Percentiles rank a stretch among this genome's conserved stretches.
Evolutionary conservation across 208 protist genomes (phyloP).

Genomic region (Balamuthia mandrillaris): DNA sequence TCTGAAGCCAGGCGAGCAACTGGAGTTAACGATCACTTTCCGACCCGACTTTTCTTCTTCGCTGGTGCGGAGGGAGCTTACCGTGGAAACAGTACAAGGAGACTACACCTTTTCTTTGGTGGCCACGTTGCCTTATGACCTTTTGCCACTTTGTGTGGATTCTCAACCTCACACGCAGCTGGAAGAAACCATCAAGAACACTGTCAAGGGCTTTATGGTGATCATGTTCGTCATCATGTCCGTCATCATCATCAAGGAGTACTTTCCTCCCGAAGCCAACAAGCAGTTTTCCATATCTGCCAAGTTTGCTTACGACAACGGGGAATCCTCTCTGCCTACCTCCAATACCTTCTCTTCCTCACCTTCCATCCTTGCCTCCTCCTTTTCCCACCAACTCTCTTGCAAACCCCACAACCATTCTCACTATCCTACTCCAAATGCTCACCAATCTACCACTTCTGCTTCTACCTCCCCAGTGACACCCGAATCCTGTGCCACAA

Average conservation of each 20-base stretch:
- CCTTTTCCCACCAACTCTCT: no score
- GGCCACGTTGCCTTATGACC: constrained; percentile 14
- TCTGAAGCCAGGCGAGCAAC: neutral
- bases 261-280: neutral
- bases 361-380: no score
- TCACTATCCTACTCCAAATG: no score
- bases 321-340: no score
- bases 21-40: constrained; percentile 14
- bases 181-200: constrained; percentile 27
- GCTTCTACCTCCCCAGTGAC: no score
- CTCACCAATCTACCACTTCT: no score
- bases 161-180: constrained; percentile 18
- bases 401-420: no score
- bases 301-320: no score
- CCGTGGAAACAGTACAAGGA: neutral
- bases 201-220: constrained; percentile 26
- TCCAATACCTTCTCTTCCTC: no score
- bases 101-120: neutral
- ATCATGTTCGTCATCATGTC: constrained; percentile 21
- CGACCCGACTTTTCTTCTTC: constrained; percentile 31
- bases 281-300: no score
- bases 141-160: neutral
- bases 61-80: neutral
- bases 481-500: no score
- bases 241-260: constrained; percentile 12